Evolutionary conservation across 2,329 filamentous ascomycete species (phyloP), one percentile per base, ranked within the genome.

Genomic region (Alternaria ethzedia): DNA sequence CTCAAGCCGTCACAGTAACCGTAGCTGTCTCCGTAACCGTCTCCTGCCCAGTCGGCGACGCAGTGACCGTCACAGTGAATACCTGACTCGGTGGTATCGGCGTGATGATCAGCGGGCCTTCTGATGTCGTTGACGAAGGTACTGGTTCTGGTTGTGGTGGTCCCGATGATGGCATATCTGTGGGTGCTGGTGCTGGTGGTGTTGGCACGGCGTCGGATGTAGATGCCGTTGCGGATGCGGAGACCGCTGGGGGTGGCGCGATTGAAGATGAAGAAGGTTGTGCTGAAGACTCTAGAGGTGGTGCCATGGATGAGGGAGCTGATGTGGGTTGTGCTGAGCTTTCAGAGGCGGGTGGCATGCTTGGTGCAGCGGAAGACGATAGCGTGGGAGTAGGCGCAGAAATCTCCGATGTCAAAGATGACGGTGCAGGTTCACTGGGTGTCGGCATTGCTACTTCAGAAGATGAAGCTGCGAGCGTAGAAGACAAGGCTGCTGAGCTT

Each of bases 11-110:
- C 15, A 71, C 73, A 36, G 68, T 74, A 8, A 70, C 68, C 17
- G 69, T 74, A 3, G 61, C 64, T 3, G 76, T 79, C 45, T 69
- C 73, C 2, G 68, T 75, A 2, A 73, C 67, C 0, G 74, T 79
- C 47, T 76, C 76, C 56, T 70, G 78, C 60, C 72, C 73, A 11
- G 71, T 79, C 32, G 67, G 67, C 5, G 75, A 78, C 41, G 69
- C 70, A 13, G 76, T 78, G 10, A 71, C 73, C 2, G 77, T 79
- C 15, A 79, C 66, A 0, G 76, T 78, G n/a, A 79, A 77, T 0
- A 78, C 65, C 60, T 77, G 75, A 46, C 68, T 74, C 5, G 71
- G 69, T 28, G 74, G 66, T 55, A 79, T 78, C 4, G 75, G 75
- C 17, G 74, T 77, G 12, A 78, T 73, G 30, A 79, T 73, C n/a